Evolutionary conservation across 2,329 filamentous ascomycete genomes (phyloP), one percentile per base, ranked within the genome.

Genomic region (Aspergillus ruber): DNA sequence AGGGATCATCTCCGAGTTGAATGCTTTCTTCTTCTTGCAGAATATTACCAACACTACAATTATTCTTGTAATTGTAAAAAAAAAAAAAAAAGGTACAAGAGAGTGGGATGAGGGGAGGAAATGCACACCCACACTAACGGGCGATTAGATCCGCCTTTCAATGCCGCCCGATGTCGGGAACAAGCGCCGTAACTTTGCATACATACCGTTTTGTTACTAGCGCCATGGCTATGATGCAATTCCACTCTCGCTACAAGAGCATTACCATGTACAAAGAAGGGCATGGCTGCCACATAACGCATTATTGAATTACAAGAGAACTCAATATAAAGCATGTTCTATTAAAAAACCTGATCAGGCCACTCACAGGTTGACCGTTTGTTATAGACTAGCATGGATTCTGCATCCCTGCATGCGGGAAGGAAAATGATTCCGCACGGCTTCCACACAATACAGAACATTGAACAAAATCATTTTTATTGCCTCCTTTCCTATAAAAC

Each of bases 151-250:
- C 56, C 50, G 49, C 50, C 21, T 21, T 21, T 21, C 21, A 21
- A 21, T 5, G 4, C 21, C 27, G 49, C 51, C 56, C 56, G 56
- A 59, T 57, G 52, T 57, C 56, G 54, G 56, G 40, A 55, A 47
- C 12, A 41, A 17, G 45, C 44, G 44, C 35, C 12, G 36, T 12
- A 17, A 17, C 17, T 18, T 42, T n/a, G 10, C 38, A 35, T 25
- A 17, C 13, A 18, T 39, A 39, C 36, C 18, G 17, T 35, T 35
- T 6, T 29, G 8, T 35, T 35, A 35, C 33, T 15, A 35, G 32
- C 13, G 32, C 6, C 29, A 35, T 17, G 15, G 33, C 33, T 35
- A n/a, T 35, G 15, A n/a, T 35, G 13, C 15, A 17, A 35, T 17
- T 17, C 6, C 13, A 12, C 25, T 12, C 25, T 29, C 9, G 25